A percentile compares a stretch with the other conserved stretches of the same genome.
Evolutionary conservation across 768 basidiomycete species (phyloP).

Genomic region (Boletus reticulatus): DNA sequence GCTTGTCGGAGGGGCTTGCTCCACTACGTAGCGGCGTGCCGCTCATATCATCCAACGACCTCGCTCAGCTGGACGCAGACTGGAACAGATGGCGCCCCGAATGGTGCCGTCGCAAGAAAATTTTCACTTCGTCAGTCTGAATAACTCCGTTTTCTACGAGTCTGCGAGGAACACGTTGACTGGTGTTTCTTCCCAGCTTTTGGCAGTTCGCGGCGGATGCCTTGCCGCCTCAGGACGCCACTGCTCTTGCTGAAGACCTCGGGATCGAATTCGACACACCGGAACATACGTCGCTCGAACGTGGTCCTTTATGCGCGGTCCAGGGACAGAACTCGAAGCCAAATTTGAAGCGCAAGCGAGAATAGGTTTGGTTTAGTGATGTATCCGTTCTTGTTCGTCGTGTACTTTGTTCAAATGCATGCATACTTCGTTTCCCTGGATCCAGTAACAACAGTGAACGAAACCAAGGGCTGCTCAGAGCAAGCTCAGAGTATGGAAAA

Average conservation of each 20-base stretch:
- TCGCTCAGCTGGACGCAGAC: constrained; percentile 64
- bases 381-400: not conserved
- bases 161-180: constrained; percentile 1
- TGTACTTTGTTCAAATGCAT: not conserved
- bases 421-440: not conserved
- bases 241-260: constrained; percentile 69
- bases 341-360: constrained; percentile 53
- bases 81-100: constrained; percentile 80
- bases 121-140: constrained; percentile 46
- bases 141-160: not conserved
- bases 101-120: constrained; percentile 74
- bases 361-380: constrained; percentile 7
- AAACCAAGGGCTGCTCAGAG: no score
- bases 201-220: constrained; percentile 72
- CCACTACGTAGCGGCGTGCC: constrained; percentile 65
- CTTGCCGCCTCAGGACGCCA: constrained; percentile 62
- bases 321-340: constrained; percentile 30
- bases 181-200: constrained; percentile 46
- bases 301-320: constrained; percentile 51
- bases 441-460: no score
- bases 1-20: constrained; percentile 47
- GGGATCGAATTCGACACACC: constrained; percentile 76
- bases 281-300: constrained; percentile 69
- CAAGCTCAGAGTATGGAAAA: no score
- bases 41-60: constrained; percentile 68